Percentiles rank a stretch among this genome's conserved stretches.
Conservation (phyloP, 352 stramenopile genomes). For the Globisporangium uncinulatum region DNA sequence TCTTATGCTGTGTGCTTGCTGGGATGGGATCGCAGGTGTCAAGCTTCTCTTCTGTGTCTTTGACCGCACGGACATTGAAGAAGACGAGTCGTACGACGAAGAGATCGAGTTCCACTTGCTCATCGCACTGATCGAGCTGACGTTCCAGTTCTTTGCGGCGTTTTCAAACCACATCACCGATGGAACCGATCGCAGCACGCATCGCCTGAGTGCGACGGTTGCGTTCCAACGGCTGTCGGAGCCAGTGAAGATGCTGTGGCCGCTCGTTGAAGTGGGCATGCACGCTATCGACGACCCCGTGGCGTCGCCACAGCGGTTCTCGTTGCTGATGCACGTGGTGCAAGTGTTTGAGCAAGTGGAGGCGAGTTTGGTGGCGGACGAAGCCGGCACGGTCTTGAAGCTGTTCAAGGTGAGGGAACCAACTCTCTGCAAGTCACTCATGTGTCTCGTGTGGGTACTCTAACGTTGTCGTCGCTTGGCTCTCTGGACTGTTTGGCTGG, state of each 20-base stretch:
- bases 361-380: constrained; percentile 26
- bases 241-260: constrained; percentile 45
- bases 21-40: constrained; percentile 16
- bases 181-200: constrained; percentile 3
- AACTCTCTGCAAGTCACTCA: no score
- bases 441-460: no score
- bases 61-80: constrained; percentile 58
- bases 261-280: constrained; percentile 35
- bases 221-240: constrained; percentile 32
- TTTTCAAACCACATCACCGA: constrained; percentile 29
- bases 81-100: constrained; percentile 71
- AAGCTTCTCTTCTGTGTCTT: constrained; percentile 71
- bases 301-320: constrained; percentile 53
- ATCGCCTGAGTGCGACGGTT: constrained; percentile 1
- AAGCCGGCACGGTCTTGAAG: constrained; percentile 27
- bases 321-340: constrained; percentile 51
- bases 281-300: constrained; percentile 40
- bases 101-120: constrained; percentile 65
- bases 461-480: no score
- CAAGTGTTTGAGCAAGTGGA: constrained; percentile 62
- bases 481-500: no score
- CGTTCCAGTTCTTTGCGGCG: constrained; percentile 54
- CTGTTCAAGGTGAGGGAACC: constrained; percentile 27
- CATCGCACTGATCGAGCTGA: constrained; percentile 46
- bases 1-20: no score